Evolutionary conservation across 129 eudicot species (phyloP).

Genomic region (Scalesia atractyloides): DNA sequence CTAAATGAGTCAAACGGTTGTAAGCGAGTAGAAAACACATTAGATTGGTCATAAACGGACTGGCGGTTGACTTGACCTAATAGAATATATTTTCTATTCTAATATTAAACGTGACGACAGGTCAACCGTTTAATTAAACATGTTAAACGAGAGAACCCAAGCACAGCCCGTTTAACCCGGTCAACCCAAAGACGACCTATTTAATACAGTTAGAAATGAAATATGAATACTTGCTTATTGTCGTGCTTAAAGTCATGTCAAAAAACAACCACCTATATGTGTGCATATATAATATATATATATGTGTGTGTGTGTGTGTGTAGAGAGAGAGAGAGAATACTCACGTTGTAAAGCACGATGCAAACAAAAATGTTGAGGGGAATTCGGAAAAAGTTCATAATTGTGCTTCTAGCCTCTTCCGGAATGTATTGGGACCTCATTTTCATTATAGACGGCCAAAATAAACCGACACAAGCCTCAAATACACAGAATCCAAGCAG

Average conservation of each 20-base stretch:
- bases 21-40: no score
- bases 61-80: neutral
- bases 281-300: no score
- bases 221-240: neutral
- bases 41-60: neutral
- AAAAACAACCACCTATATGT: neutral
- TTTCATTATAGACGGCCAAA: constrained; percentile 83
- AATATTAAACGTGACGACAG: neutral
- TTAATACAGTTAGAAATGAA: neutral
- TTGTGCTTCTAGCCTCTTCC: constrained; percentile 71
- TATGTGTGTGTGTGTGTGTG: no score
- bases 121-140: neutral
- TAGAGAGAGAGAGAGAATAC: constrained; percentile 33
- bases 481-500: constrained; percentile 71
- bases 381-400: constrained; percentile 80
- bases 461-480: constrained; percentile 79
- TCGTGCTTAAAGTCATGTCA: neutral
- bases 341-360: constrained; percentile 63
- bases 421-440: constrained; percentile 80
- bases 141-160: neutral
- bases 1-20: neutral
- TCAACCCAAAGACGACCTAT: neutral
- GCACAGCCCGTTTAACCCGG: neutral
- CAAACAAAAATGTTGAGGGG: constrained; percentile 71
- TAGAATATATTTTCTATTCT: no score